Conservation (phyloP, 441 rosid species). For the Eruca vesicaria region DNA sequence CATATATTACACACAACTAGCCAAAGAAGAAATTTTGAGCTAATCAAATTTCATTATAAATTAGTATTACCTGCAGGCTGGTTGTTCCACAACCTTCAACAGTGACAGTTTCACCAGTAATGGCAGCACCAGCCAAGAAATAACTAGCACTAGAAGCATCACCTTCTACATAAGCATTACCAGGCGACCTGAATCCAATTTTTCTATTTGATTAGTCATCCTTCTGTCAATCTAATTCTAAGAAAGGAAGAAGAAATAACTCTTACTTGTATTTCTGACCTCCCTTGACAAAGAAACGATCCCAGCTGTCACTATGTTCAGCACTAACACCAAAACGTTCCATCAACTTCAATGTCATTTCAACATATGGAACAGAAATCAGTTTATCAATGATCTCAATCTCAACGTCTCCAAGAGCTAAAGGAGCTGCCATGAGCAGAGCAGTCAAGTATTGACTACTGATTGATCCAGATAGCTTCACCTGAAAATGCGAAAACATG, state of each 20-base stretch:
- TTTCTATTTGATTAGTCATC: background rate
- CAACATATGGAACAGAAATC: conserved; percentile 92
- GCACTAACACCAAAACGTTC: conserved; percentile 80
- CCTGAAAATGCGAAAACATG: conserved; percentile 51
- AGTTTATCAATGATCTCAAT: conserved; percentile 85
- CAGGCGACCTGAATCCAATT: conserved; percentile 67
- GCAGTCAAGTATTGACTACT: conserved; percentile 98
- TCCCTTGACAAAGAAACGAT: conserved; percentile 72
- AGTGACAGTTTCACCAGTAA: conserved; percentile 92
- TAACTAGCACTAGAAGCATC: conserved; percentile 99
- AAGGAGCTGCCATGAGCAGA: conserved; percentile 92
- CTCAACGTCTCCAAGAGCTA: conserved; percentile 90
- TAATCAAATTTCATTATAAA: background rate
- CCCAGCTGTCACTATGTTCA: conserved; percentile 80
- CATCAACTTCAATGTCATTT: conserved; percentile 95
- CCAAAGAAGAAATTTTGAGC: background rate
- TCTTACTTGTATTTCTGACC: conserved; percentile 90
- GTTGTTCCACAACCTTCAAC: conserved; percentile 97
- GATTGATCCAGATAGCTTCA: conserved; percentile 89
- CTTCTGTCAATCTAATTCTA: background rate
- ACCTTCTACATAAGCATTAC: conserved; percentile 90
- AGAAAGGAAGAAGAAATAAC: conserved; percentile 9
- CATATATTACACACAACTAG: background rate
- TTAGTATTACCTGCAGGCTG: conserved; percentile 76
- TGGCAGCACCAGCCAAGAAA: conserved; percentile 96